phyloP scores from a whole-genome alignment of 768 basidiomycete genomes.

The Floccularia luteovirens region DNA sequence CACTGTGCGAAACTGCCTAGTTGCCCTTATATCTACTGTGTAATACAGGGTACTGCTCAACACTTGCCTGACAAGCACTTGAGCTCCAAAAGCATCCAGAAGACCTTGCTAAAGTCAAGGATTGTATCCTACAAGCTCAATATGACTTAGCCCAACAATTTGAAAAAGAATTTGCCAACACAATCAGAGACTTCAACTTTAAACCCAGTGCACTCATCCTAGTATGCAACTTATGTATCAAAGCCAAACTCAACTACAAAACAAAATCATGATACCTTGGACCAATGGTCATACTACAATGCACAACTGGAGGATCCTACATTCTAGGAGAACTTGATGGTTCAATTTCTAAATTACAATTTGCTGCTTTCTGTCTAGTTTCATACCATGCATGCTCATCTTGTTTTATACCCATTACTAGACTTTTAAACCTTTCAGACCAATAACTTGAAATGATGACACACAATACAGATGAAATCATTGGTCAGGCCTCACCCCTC shows the following conservation, averaged over 20 bases:
- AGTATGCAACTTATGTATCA: constrained; percentile 21
- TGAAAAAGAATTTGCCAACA: constrained; percentile 10
- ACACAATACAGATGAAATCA: too few species aligned
- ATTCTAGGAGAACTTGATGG: constrained; percentile 1
- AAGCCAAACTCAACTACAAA: constrained; percentile 12
- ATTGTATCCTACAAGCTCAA: constrained; percentile 9
- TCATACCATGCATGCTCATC: too few species aligned
- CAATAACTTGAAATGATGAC: too few species aligned
- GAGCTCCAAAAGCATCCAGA: constrained; percentile 16
- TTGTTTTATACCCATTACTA: too few species aligned
- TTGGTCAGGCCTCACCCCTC: too few species aligned
- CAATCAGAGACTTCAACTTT: constrained; percentile 15
- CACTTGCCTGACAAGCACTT: constrained; percentile 7
- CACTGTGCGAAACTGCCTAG: too few species aligned
- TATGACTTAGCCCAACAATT: constrained; percentile 15
- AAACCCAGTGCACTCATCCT: constrained; percentile 23
- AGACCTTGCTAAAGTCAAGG: constrained; percentile 12
- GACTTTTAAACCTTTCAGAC: too few species aligned
- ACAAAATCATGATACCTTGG: neutral
- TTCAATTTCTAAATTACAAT: too few species aligned
- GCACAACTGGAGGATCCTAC: neutral
- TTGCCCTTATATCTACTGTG: too few species aligned
- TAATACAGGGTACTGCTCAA: too few species aligned
- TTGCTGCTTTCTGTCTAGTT: too few species aligned
- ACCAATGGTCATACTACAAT: neutral